Evolutionary conservation across 768 basidiomycete species (phyloP).

Genomic region (Suillus americanus): DNA sequence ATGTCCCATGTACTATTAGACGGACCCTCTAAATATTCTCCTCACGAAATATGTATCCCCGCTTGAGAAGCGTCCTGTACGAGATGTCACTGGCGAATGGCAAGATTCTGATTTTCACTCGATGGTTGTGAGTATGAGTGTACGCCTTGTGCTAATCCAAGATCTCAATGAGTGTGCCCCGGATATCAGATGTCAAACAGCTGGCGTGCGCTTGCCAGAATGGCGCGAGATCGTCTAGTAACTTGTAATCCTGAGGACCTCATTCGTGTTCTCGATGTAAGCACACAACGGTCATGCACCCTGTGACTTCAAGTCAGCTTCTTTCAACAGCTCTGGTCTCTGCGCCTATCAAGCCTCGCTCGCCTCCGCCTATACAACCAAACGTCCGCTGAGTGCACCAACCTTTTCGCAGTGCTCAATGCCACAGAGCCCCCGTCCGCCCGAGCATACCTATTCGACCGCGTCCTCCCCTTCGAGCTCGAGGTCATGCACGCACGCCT

Average conservation of each 20-base stretch:
- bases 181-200: slow-evolving; percentile 75
- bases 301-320: background rate
- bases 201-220: slow-evolving; percentile 81
- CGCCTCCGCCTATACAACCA: slow-evolving; percentile 85
- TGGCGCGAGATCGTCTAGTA: slow-evolving; percentile 80
- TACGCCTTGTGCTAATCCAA: slow-evolving; percentile 16
- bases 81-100: slow-evolving; percentile 79
- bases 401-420: slow-evolving; percentile 71
- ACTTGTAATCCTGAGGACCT: slow-evolving; percentile 69
- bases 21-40: slow-evolving; percentile 78
- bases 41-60: slow-evolving; percentile 82
- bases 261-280: slow-evolving; percentile 62
- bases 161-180: slow-evolving; percentile 19
- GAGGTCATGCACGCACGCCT: slow-evolving; percentile 71
- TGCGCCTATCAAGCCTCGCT: slow-evolving; percentile 75
- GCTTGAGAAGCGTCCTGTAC: slow-evolving; percentile 68
- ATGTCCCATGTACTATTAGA: slow-evolving; percentile 55
- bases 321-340: slow-evolving; percentile 71
- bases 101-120: slow-evolving; percentile 70
- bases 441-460: slow-evolving; percentile 54
- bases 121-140: slow-evolving; percentile 64
- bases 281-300: slow-evolving; percentile 22
- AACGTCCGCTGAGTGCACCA: slow-evolving; percentile 80
- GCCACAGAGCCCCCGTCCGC: slow-evolving; percentile 52
- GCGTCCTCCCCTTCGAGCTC: slow-evolving; percentile 46